Evolutionary conservation across 768 basidiomycete species (phyloP), one percentile per base, ranked within the genome.

Genomic region (Boletus huronensis): DNA sequence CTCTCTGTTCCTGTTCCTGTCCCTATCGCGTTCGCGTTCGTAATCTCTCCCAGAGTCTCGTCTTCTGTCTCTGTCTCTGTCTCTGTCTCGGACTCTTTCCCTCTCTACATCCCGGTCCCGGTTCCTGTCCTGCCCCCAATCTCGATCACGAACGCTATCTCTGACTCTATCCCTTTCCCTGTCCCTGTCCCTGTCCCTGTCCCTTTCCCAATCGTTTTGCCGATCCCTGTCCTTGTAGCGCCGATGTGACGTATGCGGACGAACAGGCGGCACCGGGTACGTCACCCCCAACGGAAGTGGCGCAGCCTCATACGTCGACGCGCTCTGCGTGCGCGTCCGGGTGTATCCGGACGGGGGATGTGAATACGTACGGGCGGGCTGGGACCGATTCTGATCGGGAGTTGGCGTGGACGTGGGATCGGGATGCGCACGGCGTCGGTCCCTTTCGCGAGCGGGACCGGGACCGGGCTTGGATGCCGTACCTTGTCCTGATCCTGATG

Each of bases 211-310:
- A 2, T 35, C 48, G 1, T 16, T 23, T 6, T 38, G 47, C 3
- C 42, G 23, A 8, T 26, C 48, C 4, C 17, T 26, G 0, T 61
- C 58, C 32, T 49, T 40, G 23, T 54, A 35, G 11, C 19, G 46
- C 41, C 40, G 45, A 50, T 70, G 69, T 0, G 70, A 67, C 34
- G 68, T 66, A 2, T 54, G 57, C 4, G 60, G 57, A 14, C 70
- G 68, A 1, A 28, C 8, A 1, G 69, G 70, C 6, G 70, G 58
- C 2, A 52, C 64, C 0, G 69, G 69, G 35, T 70, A 70, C 47
- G 35, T 53, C 49, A 70, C 38, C 3, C 69, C 70, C 4, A 43
- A 49, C 3, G 69, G 69, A 21, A 70, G 21, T 14, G 69, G 69
- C 28, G 69, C 54, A 5, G 58, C 45, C 14, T 69, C 69, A 32